Evolutionary conservation across 163 green algal species (phyloP).

Genomic region (Chloroidium sp.): DNA sequence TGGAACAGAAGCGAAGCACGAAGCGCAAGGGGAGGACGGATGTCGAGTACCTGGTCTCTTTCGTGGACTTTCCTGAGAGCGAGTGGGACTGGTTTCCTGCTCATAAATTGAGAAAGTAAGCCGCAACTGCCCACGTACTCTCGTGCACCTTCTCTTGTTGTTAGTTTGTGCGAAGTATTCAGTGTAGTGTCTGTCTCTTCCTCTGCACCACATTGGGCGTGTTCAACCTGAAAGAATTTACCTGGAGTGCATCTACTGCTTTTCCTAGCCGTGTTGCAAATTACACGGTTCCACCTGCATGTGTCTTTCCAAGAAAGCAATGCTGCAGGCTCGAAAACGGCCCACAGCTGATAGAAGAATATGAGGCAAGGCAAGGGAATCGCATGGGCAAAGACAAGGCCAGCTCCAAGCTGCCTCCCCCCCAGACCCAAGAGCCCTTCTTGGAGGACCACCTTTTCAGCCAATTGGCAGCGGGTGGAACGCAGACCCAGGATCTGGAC

Average conservation of each 20-base stretch:
- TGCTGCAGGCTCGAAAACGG: not conserved
- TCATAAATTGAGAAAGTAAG: not conserved
- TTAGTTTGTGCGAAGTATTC: not conserved
- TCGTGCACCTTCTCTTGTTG: not conserved
- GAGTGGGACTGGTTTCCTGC: not conserved
- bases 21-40: not conserved
- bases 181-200: not conserved
- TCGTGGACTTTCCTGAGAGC: not conserved
- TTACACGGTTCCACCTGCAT: too few species aligned
- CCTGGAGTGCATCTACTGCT: not conserved
- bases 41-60: not conserved
- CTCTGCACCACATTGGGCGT: not conserved
- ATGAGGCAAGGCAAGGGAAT: not conserved
- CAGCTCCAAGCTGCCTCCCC: too few species aligned
- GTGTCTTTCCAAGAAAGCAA: not conserved
- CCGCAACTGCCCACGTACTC: not conserved
- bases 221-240: not conserved
- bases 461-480: too few species aligned
- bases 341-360: not conserved
- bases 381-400: too few species aligned
- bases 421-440: too few species aligned
- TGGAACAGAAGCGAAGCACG: not conserved
- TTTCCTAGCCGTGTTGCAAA: not conserved
- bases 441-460: too few species aligned
- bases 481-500: too few species aligned